A percentile compares a stretch with the other conserved stretches of the same genome.
Evolutionary conservation across 169 alveolate species (phyloP).

Genomic region (Besnoitia besnoiti): DNA sequence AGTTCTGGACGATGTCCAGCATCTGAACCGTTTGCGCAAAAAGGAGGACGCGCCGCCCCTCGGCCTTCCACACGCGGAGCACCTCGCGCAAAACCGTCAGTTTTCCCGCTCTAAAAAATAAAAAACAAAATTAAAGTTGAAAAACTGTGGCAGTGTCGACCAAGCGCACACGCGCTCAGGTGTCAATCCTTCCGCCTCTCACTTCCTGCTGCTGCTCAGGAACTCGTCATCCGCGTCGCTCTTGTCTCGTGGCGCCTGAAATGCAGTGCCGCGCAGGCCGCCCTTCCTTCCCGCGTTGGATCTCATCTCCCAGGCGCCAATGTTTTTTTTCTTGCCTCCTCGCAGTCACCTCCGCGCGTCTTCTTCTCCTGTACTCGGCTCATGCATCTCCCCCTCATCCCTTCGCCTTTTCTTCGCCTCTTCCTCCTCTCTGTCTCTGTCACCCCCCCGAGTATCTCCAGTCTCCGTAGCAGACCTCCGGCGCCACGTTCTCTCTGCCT

Average conservation of each 20-base stretch:
- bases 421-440: not conserved
- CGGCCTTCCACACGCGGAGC: slow-evolving; percentile 68
- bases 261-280: too few species aligned
- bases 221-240: not conserved
- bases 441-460: not conserved
- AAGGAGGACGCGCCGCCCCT: slow-evolving; percentile 68
- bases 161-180: too few species aligned
- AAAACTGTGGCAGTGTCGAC: too few species aligned
- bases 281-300: too few species aligned
- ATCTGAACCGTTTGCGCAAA: slow-evolving; percentile 74
- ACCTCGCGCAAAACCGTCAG: slow-evolving; percentile 67
- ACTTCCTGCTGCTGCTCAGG: not conserved
- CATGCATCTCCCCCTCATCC: too few species aligned
- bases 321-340: too few species aligned
- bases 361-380: not conserved
- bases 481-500: too few species aligned
- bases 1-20: slow-evolving; percentile 70
- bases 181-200: too few species aligned
- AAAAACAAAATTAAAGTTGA: not conserved
- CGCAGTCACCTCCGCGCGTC: not conserved
- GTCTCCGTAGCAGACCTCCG: too few species aligned
- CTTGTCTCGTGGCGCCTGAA: too few species aligned
- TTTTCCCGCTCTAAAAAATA: slow-evolving; percentile 53
- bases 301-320: too few species aligned
- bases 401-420: not conserved